Percentiles rank a stretch among this genome's conserved stretches.
phyloP scores from a whole-genome alignment of 306 rosid genomes.

The Sicyos edulis region DNA sequence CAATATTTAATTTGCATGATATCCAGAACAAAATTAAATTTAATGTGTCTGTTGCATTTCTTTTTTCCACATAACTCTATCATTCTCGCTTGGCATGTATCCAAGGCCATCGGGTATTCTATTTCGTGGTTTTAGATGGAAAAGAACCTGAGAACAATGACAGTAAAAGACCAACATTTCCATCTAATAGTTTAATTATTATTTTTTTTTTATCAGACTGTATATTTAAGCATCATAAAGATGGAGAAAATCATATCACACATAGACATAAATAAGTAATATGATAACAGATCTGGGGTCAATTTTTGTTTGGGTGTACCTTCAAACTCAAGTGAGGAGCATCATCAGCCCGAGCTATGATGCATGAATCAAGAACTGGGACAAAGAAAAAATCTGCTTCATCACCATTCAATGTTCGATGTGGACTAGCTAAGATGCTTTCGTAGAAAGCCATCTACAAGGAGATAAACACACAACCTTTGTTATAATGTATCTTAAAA shows the following conservation, averaged over 20 bases:
- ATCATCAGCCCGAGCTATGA: constrained; percentile 87
- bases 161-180: not conserved
- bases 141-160: not conserved
- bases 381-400: constrained; percentile 96
- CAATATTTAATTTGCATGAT: not conserved
- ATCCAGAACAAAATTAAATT: not conserved
- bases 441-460: constrained; percentile 82
- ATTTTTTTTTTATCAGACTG: not conserved
- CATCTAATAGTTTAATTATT: not conserved
- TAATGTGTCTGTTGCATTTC: not conserved
- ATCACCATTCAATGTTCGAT: constrained; percentile 83
- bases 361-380: constrained; percentile 94
- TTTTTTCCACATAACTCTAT: not conserved
- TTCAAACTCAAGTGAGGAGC: constrained; percentile 81
- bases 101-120: not conserved
- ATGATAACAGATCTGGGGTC: not conserved
- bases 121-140: not conserved
- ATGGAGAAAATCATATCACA: constrained; percentile 4
- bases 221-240: not conserved
- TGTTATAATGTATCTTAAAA: not conserved
- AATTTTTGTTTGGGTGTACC: constrained; percentile 32
- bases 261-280: not conserved
- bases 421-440: constrained; percentile 80
- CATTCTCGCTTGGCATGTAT: not conserved
- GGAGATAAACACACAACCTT: constrained; percentile 4